Evolutionary conservation across 192 early-diverging fungal genomes (phyloP), one percentile per base, ranked within the genome.

Genomic region (Entomortierella beljakovae): DNA sequence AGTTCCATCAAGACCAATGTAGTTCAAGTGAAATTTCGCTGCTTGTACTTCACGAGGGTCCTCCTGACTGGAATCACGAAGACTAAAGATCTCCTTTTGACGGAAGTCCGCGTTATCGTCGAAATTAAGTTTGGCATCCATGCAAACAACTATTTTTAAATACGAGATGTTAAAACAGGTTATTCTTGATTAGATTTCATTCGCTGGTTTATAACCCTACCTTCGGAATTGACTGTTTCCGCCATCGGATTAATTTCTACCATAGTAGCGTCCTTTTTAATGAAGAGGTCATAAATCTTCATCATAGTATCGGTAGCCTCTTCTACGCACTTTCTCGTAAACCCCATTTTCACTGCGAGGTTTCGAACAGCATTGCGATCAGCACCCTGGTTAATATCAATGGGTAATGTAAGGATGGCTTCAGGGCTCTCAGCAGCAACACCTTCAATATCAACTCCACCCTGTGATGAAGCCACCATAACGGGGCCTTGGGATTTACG

Each of bases 61-160:
- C 86, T 99, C 98, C 89, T 98, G 98, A 56, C 91, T 90, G 50
- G 89, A 87, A 85, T 99, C 97, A 70, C 98, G 94, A 57, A 97
- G 89, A 22, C 72, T 85, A 75, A 94, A 94, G 32, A 97, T 87
- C 51, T 94, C 96, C 82, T 92, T 87, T 86, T 99, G 98, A 71
- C 96, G 92, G 90, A 97, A 98, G 54, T 94, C 94, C 70, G 98
- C 97, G 81, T 99, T 99, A 88, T 99, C 98, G 85, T 99, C 98
- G 82, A 98, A 98, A 70, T 95, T 95, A 85, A 98, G 90, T 89
- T 99, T 99, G 87, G 98, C 98, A 83, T 99, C 98, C 96, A 99
- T 98, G 87, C 95, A 94, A 82, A 94, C 86, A 42, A 97, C 91
- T 83, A 67, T 18, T 22, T 46, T 11, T 11, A 46, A 46, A 40